phyloP scores from a whole-genome alignment of 2,329 filamentous ascomycete species.

The Knufia petricola region DNA sequence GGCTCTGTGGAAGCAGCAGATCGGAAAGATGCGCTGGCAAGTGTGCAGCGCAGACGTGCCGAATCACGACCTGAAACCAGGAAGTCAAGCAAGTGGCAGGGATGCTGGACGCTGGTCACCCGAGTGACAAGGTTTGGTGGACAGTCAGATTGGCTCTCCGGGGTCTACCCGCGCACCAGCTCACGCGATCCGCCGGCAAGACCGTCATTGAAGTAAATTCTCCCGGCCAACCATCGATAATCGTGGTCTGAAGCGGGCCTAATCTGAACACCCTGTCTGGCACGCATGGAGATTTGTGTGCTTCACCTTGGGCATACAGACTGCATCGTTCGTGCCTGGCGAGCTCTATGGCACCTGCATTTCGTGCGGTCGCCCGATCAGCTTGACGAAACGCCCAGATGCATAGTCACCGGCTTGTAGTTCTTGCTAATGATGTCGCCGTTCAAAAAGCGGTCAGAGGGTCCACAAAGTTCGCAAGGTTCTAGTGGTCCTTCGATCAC shows the following conservation, averaged over 20 bases:
- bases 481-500: too few species aligned
- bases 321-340: background rate
- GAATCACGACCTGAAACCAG: slow-evolving; percentile 6
- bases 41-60: background rate
- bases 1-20: background rate
- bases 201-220: background rate
- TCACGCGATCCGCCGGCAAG: background rate
- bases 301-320: background rate
- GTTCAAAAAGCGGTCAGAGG: background rate
- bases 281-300: background rate
- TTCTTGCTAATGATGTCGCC: background rate
- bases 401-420: background rate
- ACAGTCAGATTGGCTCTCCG: background rate
- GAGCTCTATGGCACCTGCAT: background rate
- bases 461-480: background rate
- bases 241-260: background rate
- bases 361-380: background rate
- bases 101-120: background rate
- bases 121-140: background rate
- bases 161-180: background rate
- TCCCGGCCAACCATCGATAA: background rate
- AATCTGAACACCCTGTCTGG: background rate
- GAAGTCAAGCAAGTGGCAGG: background rate
- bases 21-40: slow-evolving; percentile 5
- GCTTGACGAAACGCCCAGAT: background rate